Conservation (phyloP, 164 flowering plant species). For the Stephania japonica region DNA sequence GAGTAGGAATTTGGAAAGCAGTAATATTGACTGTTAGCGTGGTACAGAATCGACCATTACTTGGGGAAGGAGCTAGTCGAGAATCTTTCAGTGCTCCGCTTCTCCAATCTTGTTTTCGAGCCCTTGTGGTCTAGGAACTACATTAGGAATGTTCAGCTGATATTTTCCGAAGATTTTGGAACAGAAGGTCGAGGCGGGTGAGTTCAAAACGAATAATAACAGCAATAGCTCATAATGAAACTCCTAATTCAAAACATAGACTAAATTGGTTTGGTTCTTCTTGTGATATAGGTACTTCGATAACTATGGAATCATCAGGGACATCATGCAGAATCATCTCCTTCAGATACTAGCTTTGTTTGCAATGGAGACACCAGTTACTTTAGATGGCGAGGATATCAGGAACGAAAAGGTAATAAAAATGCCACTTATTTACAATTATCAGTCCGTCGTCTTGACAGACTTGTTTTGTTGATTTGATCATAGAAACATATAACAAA, state of each 20-base stretch:
- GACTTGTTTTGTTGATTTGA: neutral
- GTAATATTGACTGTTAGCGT: neutral
- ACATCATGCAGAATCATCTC: conserved; percentile 96
- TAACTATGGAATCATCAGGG: conserved; percentile 83
- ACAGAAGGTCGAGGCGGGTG: conserved; percentile 99
- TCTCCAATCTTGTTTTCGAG: conserved; percentile 88
- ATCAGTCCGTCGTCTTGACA: neutral
- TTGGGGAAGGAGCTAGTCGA: conserved; percentile 94
- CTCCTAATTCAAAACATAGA: neutral
- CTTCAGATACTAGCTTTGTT: conserved; percentile 89
- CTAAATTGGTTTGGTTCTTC: conserved; percentile 7
- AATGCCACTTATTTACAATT: neutral
- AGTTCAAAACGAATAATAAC: conserved; percentile 5
- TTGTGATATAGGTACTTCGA: conserved; percentile 65
- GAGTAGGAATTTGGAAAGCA: neutral
- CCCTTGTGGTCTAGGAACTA: conserved; percentile 96
- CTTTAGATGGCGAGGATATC: conserved; percentile 90
- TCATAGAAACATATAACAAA: neutral
- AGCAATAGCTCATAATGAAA: neutral
- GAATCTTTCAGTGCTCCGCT: conserved; percentile 91
- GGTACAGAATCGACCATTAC: conserved; percentile 85
- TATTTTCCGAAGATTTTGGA: conserved; percentile 95
- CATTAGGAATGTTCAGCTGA: conserved; percentile 81
- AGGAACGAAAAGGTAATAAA: conserved; percentile 79
- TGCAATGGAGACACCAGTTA: conserved; percentile 99